Base-by-base conservation (phyloP, 1,139 yeast species). In the Hanseniaspora uvarum region DNA sequence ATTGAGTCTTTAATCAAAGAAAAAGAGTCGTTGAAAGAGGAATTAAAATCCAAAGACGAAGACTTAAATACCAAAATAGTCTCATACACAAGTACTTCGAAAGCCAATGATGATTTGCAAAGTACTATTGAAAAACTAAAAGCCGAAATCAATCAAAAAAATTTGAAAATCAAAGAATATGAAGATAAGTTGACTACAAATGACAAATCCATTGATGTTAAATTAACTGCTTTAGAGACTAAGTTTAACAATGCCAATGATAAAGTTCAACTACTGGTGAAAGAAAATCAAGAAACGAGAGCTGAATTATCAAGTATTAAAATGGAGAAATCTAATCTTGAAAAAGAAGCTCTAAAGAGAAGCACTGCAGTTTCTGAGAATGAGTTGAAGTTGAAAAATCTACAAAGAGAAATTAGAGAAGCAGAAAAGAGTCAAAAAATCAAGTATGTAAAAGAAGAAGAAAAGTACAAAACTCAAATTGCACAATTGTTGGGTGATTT, bases 251-350 rank as follows among this genome's bases (percentile, higher is more conserved):
- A 63, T 24, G 70, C 76, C 6, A 69, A 68, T 58, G 63, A 71
- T 54, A 72, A 74, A 50, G 63, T 77, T 47, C 71, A 73, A 56
- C 70, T 72, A 12, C 68, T 81, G 39, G 68, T 75, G 11, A 65
- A 64, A 7, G 85, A 79, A 59, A 81, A 80, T 61, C 67, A 68
- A 21, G 71, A 67, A 19, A 66, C 81, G 24, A 63, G 71, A 55
- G 58, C 62, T 45, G 68, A 74, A 64, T 57, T 75, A 45, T 62
- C 68, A 49, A 60, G 65, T 2, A 60, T 72, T 14, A 71, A 71
- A 52, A 64, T 64, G 26, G 70, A 74, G 1, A 67, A 73, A 10
- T 58, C 65, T 1, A 71, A 69, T 44, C 66, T 70, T 51, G 72
- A 64, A 46, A 65, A 65, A 14, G 40, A 43, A 28, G 28, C 16